phyloP scores from a whole-genome alignment of 371 early-diverging fungal genomes.

The Mortierella sp. region DNA sequence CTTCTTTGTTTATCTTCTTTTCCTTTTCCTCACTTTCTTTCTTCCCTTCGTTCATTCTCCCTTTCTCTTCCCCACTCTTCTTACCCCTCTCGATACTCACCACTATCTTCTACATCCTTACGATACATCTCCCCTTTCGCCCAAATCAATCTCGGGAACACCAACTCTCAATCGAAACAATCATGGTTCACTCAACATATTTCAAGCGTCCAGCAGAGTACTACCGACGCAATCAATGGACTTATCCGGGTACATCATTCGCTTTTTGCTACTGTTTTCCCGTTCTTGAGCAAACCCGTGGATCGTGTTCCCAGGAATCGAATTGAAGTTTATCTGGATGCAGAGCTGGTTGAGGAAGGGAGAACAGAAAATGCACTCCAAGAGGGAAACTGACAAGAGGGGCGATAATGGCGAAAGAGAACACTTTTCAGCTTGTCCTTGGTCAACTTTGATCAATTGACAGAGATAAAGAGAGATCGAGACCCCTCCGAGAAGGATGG shows the following conservation, averaged over 20 bases:
- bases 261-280: background rate
- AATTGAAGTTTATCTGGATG: background rate
- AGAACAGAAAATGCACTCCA: background rate
- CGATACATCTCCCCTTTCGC: background rate
- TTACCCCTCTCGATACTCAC: background rate
- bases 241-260: slow-evolving; percentile 47
- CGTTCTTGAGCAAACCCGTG: background rate
- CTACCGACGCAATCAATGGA: slow-evolving; percentile 46
- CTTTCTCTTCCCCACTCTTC: slow-evolving; percentile 5
- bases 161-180: background rate
- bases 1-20: background rate
- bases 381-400: background rate
- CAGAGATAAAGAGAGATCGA: background rate
- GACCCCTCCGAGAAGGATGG: background rate
- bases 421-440: too few relatives aligned
- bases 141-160: background rate
- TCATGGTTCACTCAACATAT: slow-evolving; percentile 26
- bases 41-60: background rate
- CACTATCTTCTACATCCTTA: background rate
- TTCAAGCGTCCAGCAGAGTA: slow-evolving; percentile 49
- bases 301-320: background rate
- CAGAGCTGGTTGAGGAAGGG: background rate
- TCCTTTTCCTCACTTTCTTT: background rate
- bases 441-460: background rate
- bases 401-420: background rate